Conservation (phyloP, 345 rosid species). For the Lepidium didymum region DNA sequence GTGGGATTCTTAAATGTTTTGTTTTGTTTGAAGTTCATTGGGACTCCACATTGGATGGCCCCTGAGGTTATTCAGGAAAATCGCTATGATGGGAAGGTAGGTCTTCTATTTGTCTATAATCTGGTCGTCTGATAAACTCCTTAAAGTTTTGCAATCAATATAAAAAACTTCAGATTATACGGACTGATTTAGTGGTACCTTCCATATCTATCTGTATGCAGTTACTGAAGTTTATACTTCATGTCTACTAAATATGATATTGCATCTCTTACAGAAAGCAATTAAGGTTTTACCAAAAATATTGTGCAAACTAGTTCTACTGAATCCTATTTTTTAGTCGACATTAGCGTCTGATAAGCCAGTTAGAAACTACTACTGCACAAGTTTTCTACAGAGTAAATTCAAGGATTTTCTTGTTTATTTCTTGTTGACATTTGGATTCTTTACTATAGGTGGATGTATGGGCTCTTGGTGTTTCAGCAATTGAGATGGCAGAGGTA, state of each 20-base stretch:
- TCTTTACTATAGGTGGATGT: slow-evolving; percentile 75
- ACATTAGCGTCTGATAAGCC: background rate
- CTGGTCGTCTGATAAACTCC: background rate
- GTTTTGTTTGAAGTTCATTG: slow-evolving; percentile 65
- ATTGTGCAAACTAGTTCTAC: background rate
- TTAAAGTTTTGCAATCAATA: background rate
- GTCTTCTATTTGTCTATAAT: background rate
- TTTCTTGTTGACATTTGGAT: background rate
- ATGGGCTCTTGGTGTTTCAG: slow-evolving; percentile 99
- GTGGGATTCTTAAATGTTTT: slow-evolving; percentile 1
- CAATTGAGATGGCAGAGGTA: slow-evolving; percentile 99
- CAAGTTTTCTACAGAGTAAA: background rate
- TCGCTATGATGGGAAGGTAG: slow-evolving; percentile 98
- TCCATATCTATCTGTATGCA: background rate
- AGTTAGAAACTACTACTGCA: slow-evolving; percentile 9
- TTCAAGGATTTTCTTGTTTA: background rate
- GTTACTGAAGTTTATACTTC: background rate
- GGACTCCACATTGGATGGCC: slow-evolving; percentile 99
- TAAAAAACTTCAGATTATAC: background rate
- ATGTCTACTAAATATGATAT: background rate
- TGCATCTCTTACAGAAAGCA: background rate
- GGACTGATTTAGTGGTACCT: background rate
- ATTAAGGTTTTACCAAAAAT: background rate
- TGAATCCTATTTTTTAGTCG: background rate
- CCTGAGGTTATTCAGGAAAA: slow-evolving; percentile 99